Base-by-base conservation (phyloP, 306 rosid species). In the Prunus salicina region DNA sequence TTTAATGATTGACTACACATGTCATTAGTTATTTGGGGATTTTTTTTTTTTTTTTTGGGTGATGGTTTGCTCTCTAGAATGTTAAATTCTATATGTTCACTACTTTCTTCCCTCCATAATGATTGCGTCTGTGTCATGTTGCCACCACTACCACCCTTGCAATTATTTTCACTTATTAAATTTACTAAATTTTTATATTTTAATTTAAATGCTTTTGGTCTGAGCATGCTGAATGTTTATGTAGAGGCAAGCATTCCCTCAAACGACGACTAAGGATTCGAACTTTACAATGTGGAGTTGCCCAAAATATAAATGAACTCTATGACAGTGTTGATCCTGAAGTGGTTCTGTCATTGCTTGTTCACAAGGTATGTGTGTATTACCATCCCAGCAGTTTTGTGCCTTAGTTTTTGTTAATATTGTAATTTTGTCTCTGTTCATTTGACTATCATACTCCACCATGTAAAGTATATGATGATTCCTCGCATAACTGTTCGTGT, bases 261-360 rank as follows among this genome's bases (percentile, higher is more conserved):
- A 85, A 90, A 77, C 96, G 97, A 18, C 86, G 93, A 73, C 76
- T 92, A 67, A 87, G 98, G 89, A 89, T 94, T 65, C 88, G 98
- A 67, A 94, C 98, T 15, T 52, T 90, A 76, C 97, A 92, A 84
- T 94, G 80, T 86, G 87, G 88, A 19, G 83, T 87, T 76, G 96
- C 98, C 75, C 89, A 92, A 83, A 85, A 92, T 84, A 71, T 88
- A 68, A 71, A 82, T 52, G 96, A 92, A 82, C 89, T 94, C 71
- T 94, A 90, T 60, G 98, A 94, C 78, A 85, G 91, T 83, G 94
- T 92, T 88, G 98, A 85, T 81, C 89, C 93, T 43, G 97, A 94
- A 87, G 98, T 86, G 71, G 88, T 94, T 74, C 82, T 92, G 27
- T 94, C 97, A 16, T 72, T 94, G 74, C 97, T 94, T 28, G 92